phyloP scores from a whole-genome alignment of 2,329 filamentous ascomycete genomes.

The Cryphonectria naterciae region DNA sequence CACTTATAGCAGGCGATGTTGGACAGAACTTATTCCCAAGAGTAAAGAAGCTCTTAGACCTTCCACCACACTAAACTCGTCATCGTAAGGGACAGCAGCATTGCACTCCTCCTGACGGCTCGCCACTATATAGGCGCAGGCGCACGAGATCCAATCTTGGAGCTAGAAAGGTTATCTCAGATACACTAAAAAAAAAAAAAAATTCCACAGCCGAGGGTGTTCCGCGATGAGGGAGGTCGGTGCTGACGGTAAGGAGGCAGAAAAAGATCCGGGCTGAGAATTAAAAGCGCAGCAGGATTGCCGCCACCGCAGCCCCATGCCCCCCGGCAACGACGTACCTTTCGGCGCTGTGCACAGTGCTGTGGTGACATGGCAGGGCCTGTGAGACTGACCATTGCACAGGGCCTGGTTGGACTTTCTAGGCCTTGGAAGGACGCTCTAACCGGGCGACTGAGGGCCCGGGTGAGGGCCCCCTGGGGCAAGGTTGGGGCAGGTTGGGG shows the following conservation, averaged over 20 bases:
- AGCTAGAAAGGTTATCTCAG: not conserved
- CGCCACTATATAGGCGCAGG: not conserved
- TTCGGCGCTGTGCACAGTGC: not conserved
- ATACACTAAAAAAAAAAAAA: not conserved
- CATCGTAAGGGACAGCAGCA: not conserved
- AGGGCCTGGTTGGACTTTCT: slow-evolving; percentile 9
- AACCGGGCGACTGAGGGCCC: not conserved
- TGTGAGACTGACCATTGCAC: slow-evolving; percentile 7
- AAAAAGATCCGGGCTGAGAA: slow-evolving; percentile 8
- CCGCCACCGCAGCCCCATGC: not conserved
- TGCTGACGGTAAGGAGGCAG: slow-evolving; percentile 10
- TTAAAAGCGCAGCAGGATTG: not conserved
- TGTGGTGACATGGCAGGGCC: not conserved
- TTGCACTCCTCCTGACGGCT: not conserved
- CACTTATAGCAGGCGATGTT: not conserved
- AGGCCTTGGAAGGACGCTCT: not conserved
- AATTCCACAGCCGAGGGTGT: not conserved
- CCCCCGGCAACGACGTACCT: not conserved
- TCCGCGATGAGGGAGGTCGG: not conserved
- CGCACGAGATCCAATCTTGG: not conserved
- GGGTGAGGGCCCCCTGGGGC: slow-evolving; percentile 9
- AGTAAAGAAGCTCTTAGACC: not conserved
- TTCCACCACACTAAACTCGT: not conserved
- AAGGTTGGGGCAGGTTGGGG: slow-evolving; percentile 5
- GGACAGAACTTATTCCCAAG: not conserved